Conservation (phyloP, 495 filamentous ascomycete genomes). For the Delitschia confertaspora region DNA sequence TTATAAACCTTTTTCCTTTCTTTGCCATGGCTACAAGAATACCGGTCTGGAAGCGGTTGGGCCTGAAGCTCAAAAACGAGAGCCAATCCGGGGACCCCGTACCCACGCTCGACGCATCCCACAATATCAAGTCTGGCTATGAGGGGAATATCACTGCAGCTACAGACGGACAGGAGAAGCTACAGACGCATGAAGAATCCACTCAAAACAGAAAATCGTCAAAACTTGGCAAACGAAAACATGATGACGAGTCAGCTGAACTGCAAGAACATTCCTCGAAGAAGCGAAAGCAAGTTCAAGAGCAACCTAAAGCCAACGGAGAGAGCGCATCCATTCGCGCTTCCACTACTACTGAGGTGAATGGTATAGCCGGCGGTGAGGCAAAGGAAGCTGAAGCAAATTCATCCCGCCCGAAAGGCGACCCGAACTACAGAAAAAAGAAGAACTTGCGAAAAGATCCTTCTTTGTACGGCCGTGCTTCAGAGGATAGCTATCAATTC, state of each 20-base stretch:
- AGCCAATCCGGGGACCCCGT: constrained; percentile 38
- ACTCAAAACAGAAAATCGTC: constrained; percentile 6
- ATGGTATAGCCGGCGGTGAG: neutral
- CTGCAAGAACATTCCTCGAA: constrained; percentile 4
- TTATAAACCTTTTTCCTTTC: constrained; percentile 17
- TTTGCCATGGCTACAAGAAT: constrained; percentile 27
- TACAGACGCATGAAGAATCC: neutral
- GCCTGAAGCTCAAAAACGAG: constrained; percentile 61
- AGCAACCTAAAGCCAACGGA: neutral
- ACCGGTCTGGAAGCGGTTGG: constrained; percentile 70
- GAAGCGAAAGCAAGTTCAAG: constrained; percentile 13
- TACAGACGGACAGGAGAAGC: neutral
- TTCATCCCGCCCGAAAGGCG: constrained; percentile 13
- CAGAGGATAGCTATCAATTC: neutral
- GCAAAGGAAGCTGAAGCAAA: neutral
- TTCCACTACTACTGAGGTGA: neutral
- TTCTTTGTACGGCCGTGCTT: neutral
- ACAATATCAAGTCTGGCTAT: constrained; percentile 14
- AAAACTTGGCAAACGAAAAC: constrained; percentile 25
- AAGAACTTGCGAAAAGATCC: constrained; percentile 1
- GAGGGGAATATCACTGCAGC: constrained; percentile 13
- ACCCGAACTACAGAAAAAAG: constrained; percentile 25
- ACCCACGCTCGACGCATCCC: constrained; percentile 5
- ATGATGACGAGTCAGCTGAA: constrained; percentile 15
- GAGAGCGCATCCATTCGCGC: neutral